Evolutionary conservation across 2,329 filamentous ascomycete species (phyloP).

Genomic region (Byssoonygena ceratinophila): DNA sequence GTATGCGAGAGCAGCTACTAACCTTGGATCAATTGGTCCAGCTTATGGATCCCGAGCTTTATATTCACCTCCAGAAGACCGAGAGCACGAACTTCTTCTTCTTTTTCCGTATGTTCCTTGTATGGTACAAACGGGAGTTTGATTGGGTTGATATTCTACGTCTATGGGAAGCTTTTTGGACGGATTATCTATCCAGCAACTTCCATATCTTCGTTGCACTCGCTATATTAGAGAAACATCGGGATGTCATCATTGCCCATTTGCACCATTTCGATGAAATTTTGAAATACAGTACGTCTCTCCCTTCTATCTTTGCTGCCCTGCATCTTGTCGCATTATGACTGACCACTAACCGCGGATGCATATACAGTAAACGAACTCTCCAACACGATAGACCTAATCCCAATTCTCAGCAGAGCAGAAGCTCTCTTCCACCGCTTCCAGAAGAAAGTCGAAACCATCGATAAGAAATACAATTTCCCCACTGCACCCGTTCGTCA

Average conservation of each 20-base stretch:
- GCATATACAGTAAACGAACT: slow-evolving; percentile 70
- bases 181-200: slow-evolving; percentile 74
- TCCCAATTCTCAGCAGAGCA: slow-evolving; percentile 73
- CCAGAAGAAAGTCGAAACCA: slow-evolving; percentile 74
- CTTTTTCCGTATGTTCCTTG: slow-evolving; percentile 97
- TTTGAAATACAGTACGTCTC: slow-evolving; percentile 72
- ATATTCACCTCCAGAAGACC: slow-evolving; percentile 74
- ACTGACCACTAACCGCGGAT: not conserved
- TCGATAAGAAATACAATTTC: slow-evolving; percentile 85
- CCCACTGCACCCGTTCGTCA: slow-evolving; percentile 45
- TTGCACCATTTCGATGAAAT: slow-evolving; percentile 93
- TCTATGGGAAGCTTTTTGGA: slow-evolving; percentile 91
- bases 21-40: slow-evolving; percentile 91
- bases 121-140: slow-evolving; percentile 99
- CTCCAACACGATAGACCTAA: slow-evolving; percentile 81
- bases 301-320: not conserved
- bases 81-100: slow-evolving; percentile 99
- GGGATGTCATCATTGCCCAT: slow-evolving; percentile 93
- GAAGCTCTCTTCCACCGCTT: slow-evolving; percentile 83
- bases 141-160: slow-evolving; percentile 75
- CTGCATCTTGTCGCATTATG: not conserved
- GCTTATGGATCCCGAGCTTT: slow-evolving; percentile 91
- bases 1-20: slow-evolving; percentile 84
- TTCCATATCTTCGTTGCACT: slow-evolving; percentile 93
- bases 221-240: slow-evolving; percentile 87